Evolutionary conservation across 2,329 filamentous ascomycete species (phyloP).

Genomic region (Cladobotryum mycophilum): DNA sequence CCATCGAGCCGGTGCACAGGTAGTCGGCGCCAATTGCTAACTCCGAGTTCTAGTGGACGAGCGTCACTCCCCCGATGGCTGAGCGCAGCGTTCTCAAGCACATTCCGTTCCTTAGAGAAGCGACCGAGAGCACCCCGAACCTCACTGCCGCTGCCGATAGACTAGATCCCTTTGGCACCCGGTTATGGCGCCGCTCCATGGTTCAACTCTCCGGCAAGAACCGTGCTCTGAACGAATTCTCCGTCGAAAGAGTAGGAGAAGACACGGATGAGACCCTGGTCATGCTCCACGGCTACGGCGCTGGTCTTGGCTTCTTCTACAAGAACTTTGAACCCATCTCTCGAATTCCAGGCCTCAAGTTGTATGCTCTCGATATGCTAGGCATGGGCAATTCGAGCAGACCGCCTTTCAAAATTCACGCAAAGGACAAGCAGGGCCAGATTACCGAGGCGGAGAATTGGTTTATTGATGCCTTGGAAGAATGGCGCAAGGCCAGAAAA

Average conservation of each 20-base stretch:
- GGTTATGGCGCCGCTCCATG: constrained; percentile 80
- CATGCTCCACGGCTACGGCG: constrained; percentile 95
- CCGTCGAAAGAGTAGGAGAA: constrained; percentile 76
- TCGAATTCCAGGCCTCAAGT: constrained; percentile 71
- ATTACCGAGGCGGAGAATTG: constrained; percentile 87
- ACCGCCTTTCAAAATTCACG: constrained; percentile 75
- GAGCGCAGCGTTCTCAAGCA: constrained; percentile 84
- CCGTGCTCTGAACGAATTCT: constrained; percentile 86
- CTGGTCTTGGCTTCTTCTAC: constrained; percentile 95
- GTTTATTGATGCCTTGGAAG: constrained; percentile 94
- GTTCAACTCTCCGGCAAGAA: constrained; percentile 80
- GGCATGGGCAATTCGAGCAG: constrained; percentile 88
- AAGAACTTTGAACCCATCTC: constrained; percentile 91
- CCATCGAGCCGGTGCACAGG: background rate
- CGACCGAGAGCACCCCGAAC: constrained; percentile 59
- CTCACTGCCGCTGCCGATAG: constrained; percentile 35
- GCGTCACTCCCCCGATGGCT: constrained; percentile 71
- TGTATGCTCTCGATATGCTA: constrained; percentile 91
- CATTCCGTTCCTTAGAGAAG: constrained; percentile 74
- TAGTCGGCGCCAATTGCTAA: constrained; percentile 5
- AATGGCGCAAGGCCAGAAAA: constrained; percentile 84
- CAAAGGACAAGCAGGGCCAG: constrained; percentile 73
- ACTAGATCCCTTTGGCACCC: constrained; percentile 75
- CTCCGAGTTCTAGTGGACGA: constrained; percentile 63
- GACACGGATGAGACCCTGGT: constrained; percentile 78